phyloP scores from a whole-genome alignment of 768 basidiomycete genomes.

The Macrolepiota dolichaula region DNA sequence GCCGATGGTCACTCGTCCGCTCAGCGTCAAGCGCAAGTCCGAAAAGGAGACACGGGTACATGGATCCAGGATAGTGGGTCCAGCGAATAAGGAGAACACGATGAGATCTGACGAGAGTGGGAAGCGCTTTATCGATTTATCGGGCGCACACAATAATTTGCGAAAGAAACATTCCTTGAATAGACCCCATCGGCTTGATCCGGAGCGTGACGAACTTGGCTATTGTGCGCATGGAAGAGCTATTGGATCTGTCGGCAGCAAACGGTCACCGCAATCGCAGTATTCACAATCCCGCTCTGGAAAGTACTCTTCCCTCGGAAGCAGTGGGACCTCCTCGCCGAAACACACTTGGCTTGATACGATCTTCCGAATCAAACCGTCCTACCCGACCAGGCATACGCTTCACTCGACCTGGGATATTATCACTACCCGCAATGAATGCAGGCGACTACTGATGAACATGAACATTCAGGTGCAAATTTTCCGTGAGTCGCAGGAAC shows the following conservation, averaged over 20 bases:
- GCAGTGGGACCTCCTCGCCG: slow-evolving; percentile 23
- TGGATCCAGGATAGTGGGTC: slow-evolving; percentile 16
- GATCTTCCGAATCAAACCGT: slow-evolving; percentile 80
- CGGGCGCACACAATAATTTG: background rate
- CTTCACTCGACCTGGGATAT: slow-evolving; percentile 59
- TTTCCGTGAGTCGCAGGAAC: slow-evolving; percentile 1
- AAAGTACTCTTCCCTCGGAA: background rate
- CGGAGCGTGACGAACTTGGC: slow-evolving; percentile 1
- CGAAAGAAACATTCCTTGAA: slow-evolving; percentile 1
- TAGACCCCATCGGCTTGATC: background rate
- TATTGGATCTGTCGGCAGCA: background rate
- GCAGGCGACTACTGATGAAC: slow-evolving; percentile 65
- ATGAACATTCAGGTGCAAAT: slow-evolving; percentile 60
- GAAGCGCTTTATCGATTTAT: slow-evolving; percentile 4
- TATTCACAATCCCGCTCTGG: background rate
- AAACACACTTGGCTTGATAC: slow-evolving; percentile 83
- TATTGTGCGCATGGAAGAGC: background rate
- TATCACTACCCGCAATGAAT: slow-evolving; percentile 68
- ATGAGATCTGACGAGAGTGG: background rate
- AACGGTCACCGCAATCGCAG: background rate
- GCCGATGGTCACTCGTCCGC: slow-evolving; percentile 29
- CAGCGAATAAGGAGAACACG: slow-evolving; percentile 59
- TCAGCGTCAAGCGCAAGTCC: slow-evolving; percentile 39
- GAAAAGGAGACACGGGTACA: slow-evolving; percentile 16
- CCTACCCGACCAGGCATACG: slow-evolving; percentile 26